Percentiles rank a stretch among this genome's conserved stretches.
Evolutionary conservation across 805 yeast genomes (phyloP).

Genomic region (Saturnispora gosingensis): DNA sequence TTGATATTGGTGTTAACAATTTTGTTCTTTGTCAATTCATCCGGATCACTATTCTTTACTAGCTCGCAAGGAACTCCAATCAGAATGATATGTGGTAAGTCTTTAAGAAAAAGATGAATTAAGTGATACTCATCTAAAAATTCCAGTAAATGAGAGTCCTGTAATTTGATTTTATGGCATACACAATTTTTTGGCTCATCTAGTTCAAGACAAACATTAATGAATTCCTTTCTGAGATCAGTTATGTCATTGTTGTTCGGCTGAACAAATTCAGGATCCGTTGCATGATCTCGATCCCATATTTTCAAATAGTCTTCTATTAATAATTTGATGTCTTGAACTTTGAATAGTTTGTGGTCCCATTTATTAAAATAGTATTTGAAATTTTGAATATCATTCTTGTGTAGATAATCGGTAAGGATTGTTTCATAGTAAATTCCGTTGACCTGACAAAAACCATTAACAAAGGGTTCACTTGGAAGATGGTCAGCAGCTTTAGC

Average conservation of each 20-base stretch:
- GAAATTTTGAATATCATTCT: conserved; percentile 30
- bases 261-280: conserved; percentile 6
- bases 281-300: conserved; percentile 12
- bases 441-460: conserved; percentile 22
- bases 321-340: conserved; percentile 31
- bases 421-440: conserved; percentile 36
- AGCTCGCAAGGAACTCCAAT: conserved; percentile 23
- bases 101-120: conserved; percentile 37
- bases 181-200: conserved; percentile 57
- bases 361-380: conserved; percentile 40
- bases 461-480: conserved; percentile 34
- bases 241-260: neutral
- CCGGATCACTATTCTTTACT: conserved; percentile 33
- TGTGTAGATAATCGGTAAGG: conserved; percentile 36
- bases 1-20: conserved; percentile 36
- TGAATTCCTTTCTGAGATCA: conserved; percentile 35
- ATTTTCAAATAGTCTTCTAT: conserved; percentile 40
- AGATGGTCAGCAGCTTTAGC: conserved; percentile 40
- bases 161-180: conserved; percentile 46
- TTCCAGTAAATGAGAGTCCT: conserved; percentile 45
- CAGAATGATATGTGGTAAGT: conserved; percentile 45
- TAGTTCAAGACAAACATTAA: conserved; percentile 46
- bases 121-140: conserved; percentile 58
- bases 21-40: conserved; percentile 28
- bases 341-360: conserved; percentile 48